Base-by-base conservation (phyloP, 2,329 filamentous ascomycete genomes). In the Fusarium stilboides region DNA sequence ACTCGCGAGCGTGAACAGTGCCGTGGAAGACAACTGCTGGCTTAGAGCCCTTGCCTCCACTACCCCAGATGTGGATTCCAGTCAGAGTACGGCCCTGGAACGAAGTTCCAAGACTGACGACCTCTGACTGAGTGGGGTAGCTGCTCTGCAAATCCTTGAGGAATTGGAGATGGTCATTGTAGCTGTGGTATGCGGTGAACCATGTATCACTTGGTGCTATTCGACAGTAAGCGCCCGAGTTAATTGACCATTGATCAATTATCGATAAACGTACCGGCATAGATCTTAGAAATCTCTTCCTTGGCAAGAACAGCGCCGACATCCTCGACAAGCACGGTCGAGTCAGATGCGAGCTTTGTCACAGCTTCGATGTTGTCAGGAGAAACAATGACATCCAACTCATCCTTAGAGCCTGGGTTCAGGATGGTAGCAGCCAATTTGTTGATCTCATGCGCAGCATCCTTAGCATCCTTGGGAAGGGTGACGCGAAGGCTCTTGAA, bases 401-500 rank as follows among this genome's bases (percentile, higher is more conserved):
- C 65, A 6, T 62, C 65, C 4, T 60, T 28, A 19, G 60, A 37
- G 31, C 65, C 61, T 1, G 65, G 65, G 47, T 69, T 69, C 19
- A 69, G 13, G n/a, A 69, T 59, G 17, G 55, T 66, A 9, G 65
- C 60, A 15, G 65, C 57, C 9, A 69, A 61, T 47, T 69, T 69
- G 55, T 55, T 69, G 36, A 69, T 65, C 10, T 61, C 54, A 5
- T 20, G 42, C 2, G 33, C 14, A 17, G 58, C 62, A 39, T 63
- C 34, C 17, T 69, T 40, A 14, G 60, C 43, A 19, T 43, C 65
- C 37, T 67, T 28, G 8, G 65, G 51, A 13, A 69, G 51, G 31
- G 66, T 69, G 43, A 69, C 26, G 14, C 66, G 65, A n/a, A 69
- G 60, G 33, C 65, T 65, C 39, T 69, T 69, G 61, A 69, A 69